phyloP scores from a whole-genome alignment of 305 asterid species.

The Ilex paraguariensis region DNA sequence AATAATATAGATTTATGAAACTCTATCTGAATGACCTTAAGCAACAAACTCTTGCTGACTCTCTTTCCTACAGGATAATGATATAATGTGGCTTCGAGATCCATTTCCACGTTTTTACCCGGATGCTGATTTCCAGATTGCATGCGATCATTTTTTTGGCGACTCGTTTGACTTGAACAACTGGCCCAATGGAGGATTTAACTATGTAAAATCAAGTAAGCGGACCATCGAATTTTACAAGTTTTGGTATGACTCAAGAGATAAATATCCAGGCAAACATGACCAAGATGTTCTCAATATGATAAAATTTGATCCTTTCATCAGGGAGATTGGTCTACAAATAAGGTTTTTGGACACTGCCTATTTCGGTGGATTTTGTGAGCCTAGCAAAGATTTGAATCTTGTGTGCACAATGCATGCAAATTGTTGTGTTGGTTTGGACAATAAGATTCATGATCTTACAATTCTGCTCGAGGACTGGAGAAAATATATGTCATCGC shows the following conservation, averaged over 20 bases:
- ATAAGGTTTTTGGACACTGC: neutral
- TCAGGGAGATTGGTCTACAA: neutral
- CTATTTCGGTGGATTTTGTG: slow-evolving; percentile 1
- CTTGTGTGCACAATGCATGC: neutral
- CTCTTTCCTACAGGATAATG: slow-evolving; percentile 36
- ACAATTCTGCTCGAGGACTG: neutral
- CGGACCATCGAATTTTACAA: too few relatives aligned
- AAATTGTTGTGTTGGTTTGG: neutral
- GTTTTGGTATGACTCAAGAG: too few relatives aligned
- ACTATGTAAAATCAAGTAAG: slow-evolving; percentile 39
- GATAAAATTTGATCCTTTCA: neutral
- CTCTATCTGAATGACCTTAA: too few relatives aligned
- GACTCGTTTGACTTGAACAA: slow-evolving; percentile 24
- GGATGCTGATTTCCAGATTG: slow-evolving; percentile 40
- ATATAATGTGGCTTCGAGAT: slow-evolving; percentile 50
- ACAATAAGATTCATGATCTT: neutral
- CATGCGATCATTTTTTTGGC: slow-evolving; percentile 35
- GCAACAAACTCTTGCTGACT: too few relatives aligned
- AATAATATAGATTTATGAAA: too few relatives aligned
- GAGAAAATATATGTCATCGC: neutral
- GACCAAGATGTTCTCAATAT: neutral
- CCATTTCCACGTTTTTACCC: slow-evolving; percentile 41
- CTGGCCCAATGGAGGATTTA: slow-evolving; percentile 49
- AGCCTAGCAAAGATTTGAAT: slow-evolving; percentile 1
- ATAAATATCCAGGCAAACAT: neutral